These are phyloP conservation scores for Myotisia sp. DNA, from an alignment of 2,329 filamentous ascomycete species.

Conservation along the genomic window DNA sequence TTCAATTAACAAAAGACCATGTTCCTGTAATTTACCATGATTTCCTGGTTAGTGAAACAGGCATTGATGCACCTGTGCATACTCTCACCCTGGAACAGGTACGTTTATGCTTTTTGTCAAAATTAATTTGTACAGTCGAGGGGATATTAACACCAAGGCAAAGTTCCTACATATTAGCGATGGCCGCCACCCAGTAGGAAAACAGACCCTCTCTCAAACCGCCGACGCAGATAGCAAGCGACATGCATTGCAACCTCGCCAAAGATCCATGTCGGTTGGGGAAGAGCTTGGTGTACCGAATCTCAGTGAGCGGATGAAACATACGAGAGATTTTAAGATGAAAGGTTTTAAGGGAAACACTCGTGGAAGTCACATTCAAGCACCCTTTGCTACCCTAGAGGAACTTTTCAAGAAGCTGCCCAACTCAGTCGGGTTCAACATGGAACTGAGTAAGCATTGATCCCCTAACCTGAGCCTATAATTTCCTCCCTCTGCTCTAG, in stretches of 20 bases:
- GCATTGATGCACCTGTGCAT: slow-evolving; percentile 91
- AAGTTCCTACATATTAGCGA: slow-evolving; percentile 74
- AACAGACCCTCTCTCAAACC: slow-evolving; percentile 2
- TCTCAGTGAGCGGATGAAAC: slow-evolving; percentile 78
- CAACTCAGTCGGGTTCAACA: slow-evolving; percentile 80
- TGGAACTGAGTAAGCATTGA: slow-evolving; percentile 61
- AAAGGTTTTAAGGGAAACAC: slow-evolving; percentile 95
- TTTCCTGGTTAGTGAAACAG: slow-evolving; percentile 93
- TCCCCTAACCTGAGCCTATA: not conserved
- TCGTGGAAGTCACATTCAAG: slow-evolving; percentile 87
- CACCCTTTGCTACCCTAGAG: slow-evolving; percentile 86
- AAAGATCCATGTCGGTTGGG: slow-evolving; percentile 48
- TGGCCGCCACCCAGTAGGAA: slow-evolving; percentile 28
- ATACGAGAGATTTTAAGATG: slow-evolving; percentile 85
- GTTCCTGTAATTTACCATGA: slow-evolving; percentile 98
- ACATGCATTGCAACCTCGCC: slow-evolving; percentile 22
- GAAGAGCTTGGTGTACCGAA: slow-evolving; percentile 38
- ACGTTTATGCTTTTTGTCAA: slow-evolving; percentile 1
- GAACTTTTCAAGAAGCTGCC: slow-evolving; percentile 81
- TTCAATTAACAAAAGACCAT: slow-evolving; percentile 96
- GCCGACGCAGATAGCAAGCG: slow-evolving; percentile 19
- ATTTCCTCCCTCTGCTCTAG: not conserved
- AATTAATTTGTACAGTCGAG: not conserved
- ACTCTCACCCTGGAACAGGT: slow-evolving; percentile 80
- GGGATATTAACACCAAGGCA: slow-evolving; percentile 3